Evolutionary conservation across 2,329 filamentous ascomycete species (phyloP), one percentile per base, ranked within the genome.

Genomic region (Paraconiothyrium sp.): DNA sequence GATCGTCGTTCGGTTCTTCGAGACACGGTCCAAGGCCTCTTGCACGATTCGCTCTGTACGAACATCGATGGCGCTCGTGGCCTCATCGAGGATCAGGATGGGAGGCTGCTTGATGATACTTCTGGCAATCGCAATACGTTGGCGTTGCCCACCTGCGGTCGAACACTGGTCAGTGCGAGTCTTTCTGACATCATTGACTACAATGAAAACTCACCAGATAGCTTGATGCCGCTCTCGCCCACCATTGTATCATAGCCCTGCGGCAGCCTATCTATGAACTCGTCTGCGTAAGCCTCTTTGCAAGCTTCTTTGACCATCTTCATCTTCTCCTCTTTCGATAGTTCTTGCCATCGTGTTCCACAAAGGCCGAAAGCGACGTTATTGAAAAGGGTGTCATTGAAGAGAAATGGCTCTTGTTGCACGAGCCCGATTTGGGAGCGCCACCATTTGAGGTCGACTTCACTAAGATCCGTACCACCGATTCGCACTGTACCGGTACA

Each of bases 71-170:
- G 90, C 89, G 60, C 88, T 90, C 0, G 91, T 93, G 1, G 92
- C 91, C 76, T 94, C 91, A 70, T 95, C 91, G 8, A 95, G 81
- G 6, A 93, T 85, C 3, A 93, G 78, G 1, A 93, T 86, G 0
- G 82, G 80, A 0, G 90, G 90, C 54, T 88, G 81, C 49, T 89
- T 87, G 57, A 93, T 83, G 32, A 93, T 88, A 11, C 89, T 89
- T 8, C 91, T 83, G 0, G 90, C 91, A 63, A 93, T 93, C 2
- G 91, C 89, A 27, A 96, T 85, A 5, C 93, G 87, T 75, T 96
- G 92, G n/a, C 92, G 87, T 75, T 97, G 92, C 0, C 93, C 93
- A n/a, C 54, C 54, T 56, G 13, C 24, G 27, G 27, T 30, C 27
- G 27, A 30, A 39, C 2, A 32, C 20, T 34, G n/a, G 27, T 55